These are phyloP conservation scores for Nannochloris sp. DNA, from an alignment of 139 green algal genomes.

Conservation along the genomic window DNA sequence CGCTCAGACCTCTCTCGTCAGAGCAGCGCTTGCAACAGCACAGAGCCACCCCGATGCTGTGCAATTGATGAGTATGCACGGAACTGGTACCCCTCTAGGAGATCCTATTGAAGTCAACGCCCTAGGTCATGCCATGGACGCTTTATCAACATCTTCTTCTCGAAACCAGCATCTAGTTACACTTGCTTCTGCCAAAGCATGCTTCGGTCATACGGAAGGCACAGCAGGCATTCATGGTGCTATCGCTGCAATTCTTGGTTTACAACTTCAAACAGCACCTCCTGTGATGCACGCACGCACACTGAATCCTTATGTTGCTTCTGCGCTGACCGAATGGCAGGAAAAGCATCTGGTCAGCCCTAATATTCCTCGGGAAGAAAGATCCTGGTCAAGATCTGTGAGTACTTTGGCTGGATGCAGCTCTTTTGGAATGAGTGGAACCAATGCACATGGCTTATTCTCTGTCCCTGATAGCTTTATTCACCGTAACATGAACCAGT, in stretches of 20 bases:
- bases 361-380: background rate
- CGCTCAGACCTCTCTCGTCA: conserved; percentile 37
- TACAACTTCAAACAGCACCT: conserved; percentile 8
- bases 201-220: conserved; percentile 66
- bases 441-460: conserved; percentile 16
- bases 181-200: conserved; percentile 57
- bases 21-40: conserved; percentile 13
- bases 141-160: background rate
- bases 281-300: conserved; percentile 46
- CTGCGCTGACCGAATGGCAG: conserved; percentile 6
- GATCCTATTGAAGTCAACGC: conserved; percentile 59
- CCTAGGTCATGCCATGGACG: conserved; percentile 6
- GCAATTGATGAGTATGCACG: conserved; percentile 38
- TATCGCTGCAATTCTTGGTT: conserved; percentile 17
- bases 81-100: conserved; percentile 54
- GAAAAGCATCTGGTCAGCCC: background rate
- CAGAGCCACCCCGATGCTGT: conserved; percentile 1
- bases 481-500: no score
- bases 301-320: conserved; percentile 55
- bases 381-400: background rate
- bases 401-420: background rate
- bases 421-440: conserved; percentile 37
- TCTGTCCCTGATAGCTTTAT: background rate
- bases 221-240: conserved; percentile 56
- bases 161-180: conserved; percentile 2